phyloP scores from a whole-genome alignment of 129 eudicot species.

The Flaveria brownii region DNA sequence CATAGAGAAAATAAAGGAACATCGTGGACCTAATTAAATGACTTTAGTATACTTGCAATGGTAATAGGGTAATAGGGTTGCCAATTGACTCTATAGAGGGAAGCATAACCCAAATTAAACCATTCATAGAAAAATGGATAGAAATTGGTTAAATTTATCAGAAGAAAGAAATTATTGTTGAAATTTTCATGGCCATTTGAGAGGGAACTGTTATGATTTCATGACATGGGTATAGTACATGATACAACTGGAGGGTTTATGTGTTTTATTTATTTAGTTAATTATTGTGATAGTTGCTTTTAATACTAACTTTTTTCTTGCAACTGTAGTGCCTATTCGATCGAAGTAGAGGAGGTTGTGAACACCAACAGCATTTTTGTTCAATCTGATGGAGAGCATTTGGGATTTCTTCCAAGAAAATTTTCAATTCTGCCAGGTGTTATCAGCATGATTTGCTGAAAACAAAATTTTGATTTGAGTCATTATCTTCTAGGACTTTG shows the following conservation, averaged over 20 bases:
- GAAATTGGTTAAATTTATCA: neutral
- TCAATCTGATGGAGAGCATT: conserved; percentile 90
- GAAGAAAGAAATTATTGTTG: neutral
- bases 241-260: neutral
- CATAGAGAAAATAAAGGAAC: neutral
- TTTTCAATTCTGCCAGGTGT: conserved; percentile 70
- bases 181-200: neutral
- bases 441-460: conserved; percentile 75
- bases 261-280: neutral
- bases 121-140: neutral
- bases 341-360: conserved; percentile 74
- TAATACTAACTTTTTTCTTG: neutral
- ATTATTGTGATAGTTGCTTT: neutral
- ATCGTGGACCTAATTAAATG: neutral
- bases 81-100: too few species aligned
- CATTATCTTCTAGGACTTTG: conserved; percentile 22
- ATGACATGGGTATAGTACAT: neutral
- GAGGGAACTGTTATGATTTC: neutral
- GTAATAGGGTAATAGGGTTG: neutral
- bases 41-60: neutral
- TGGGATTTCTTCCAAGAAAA: conserved; percentile 95
- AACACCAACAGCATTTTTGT: conserved; percentile 54
- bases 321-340: conserved; percentile 62
- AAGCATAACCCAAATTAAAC: neutral
- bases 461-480: neutral